Evolutionary conservation across 116 monocot genomes (phyloP).

Genomic region (Zostera marina): DNA sequence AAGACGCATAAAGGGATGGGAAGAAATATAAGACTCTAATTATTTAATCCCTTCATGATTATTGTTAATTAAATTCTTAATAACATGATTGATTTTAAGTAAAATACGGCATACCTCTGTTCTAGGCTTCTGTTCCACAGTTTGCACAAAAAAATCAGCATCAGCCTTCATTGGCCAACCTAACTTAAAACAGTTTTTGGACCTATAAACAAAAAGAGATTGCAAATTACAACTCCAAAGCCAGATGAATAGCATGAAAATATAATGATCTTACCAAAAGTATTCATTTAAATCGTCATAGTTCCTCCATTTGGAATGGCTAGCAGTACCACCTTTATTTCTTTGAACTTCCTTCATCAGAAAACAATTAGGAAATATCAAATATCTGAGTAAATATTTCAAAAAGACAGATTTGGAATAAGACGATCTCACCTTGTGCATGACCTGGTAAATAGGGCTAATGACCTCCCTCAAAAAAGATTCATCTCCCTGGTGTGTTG

Average conservation of each 20-base stretch:
- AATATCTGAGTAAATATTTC: not conserved
- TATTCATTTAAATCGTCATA: constrained; percentile 99
- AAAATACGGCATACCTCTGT: constrained; percentile 3
- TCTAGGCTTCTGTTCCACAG: constrained; percentile 4
- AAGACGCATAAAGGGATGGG: not conserved
- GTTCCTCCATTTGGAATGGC: constrained; percentile 97
- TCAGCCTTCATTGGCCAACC: constrained; percentile 53
- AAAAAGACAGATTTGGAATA: not conserved
- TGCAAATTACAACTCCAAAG: not conserved
- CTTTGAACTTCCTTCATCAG: constrained; percentile 62
- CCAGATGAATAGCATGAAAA: not conserved
- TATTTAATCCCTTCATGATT: not conserved
- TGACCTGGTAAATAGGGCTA: constrained; percentile 67
- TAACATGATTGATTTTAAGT: not conserved
- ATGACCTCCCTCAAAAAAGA: constrained; percentile 57
- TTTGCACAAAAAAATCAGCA: constrained; percentile 51
- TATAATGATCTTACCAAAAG: constrained; percentile 53
- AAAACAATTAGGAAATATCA: constrained; percentile 7
- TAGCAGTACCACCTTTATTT: constrained; percentile 58
- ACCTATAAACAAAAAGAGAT: constrained; percentile 38
- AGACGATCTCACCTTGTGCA: constrained; percentile 38
- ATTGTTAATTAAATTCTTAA: not conserved
- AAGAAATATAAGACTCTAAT: not conserved
- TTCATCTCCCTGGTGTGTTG: constrained; percentile 41
- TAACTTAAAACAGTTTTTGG: constrained; percentile 61